Evolutionary conservation across 352 stramenopile genomes (phyloP).

Genomic region (Plasmopara viticola): DNA sequence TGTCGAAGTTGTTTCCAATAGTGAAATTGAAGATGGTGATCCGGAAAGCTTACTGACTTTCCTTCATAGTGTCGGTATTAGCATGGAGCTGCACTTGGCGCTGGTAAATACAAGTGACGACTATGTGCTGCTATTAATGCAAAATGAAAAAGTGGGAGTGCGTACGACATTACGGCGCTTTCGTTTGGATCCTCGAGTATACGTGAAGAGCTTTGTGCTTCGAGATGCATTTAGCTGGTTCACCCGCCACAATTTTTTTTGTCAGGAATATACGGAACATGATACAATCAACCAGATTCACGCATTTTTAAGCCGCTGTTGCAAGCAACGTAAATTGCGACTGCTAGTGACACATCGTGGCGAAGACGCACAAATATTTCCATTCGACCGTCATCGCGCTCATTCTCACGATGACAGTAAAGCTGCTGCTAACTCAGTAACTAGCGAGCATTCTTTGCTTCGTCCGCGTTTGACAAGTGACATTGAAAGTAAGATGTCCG

Average conservation of each 20-base stretch:
- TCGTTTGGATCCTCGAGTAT: slow-evolving; percentile 63
- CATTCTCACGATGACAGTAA: slow-evolving; percentile 1
- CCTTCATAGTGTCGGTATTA: slow-evolving; percentile 45
- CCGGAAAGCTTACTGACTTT: slow-evolving; percentile 28
- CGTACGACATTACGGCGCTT: slow-evolving; percentile 46
- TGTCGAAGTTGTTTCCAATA: neutral
- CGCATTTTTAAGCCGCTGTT: slow-evolving; percentile 65
- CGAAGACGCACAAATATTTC: slow-evolving; percentile 47
- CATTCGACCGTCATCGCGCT: slow-evolving; percentile 16
- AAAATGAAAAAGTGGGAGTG: slow-evolving; percentile 43
- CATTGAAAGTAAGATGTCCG: slow-evolving; percentile 9
- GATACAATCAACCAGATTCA: slow-evolving; percentile 30
- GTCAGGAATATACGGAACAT: slow-evolving; percentile 4
- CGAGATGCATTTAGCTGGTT: slow-evolving; percentile 71
- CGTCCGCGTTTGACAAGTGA: slow-evolving; percentile 10
- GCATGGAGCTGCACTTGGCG: slow-evolving; percentile 33
- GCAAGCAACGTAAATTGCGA: slow-evolving; percentile 62
- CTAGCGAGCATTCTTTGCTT: slow-evolving; percentile 5
- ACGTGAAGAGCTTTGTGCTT: slow-evolving; percentile 66
- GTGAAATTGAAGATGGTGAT: slow-evolving; percentile 4
- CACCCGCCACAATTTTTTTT: slow-evolving; percentile 37
- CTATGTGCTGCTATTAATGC: slow-evolving; percentile 69
- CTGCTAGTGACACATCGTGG: slow-evolving; percentile 55
- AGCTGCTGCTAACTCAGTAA: neutral
- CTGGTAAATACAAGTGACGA: slow-evolving; percentile 58